phyloP scores from a whole-genome alignment of 805 yeast genomes.

The Candida gorgasii region DNA sequence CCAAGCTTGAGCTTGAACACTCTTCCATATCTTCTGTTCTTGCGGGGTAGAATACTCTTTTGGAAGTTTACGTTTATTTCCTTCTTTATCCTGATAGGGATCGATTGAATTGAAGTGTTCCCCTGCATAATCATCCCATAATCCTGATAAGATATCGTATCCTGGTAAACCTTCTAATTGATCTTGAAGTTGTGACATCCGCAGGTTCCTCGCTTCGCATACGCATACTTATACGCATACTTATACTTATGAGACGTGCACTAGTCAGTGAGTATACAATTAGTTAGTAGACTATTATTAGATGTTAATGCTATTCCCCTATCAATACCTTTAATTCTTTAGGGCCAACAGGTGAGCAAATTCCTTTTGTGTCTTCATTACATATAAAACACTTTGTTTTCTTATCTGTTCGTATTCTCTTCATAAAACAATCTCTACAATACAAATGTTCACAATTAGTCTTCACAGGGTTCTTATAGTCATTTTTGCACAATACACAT shows the following conservation, averaged over 20 bases:
- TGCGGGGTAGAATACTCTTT: constrained; percentile 46
- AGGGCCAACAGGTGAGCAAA: constrained; percentile 43
- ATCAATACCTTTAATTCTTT: constrained; percentile 4
- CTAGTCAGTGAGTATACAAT: too few species aligned
- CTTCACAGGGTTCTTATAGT: constrained; percentile 55
- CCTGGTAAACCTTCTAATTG: constrained; percentile 54
- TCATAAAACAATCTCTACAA: constrained; percentile 62
- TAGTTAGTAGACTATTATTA: too few species aligned
- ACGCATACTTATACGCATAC: not conserved
- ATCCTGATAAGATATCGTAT: constrained; percentile 53
- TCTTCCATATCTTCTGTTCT: constrained; percentile 71
- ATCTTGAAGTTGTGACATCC: constrained; percentile 26
- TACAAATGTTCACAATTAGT: constrained; percentile 65
- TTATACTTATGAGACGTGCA: too few species aligned
- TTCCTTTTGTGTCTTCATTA: constrained; percentile 59
- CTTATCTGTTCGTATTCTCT: constrained; percentile 39
- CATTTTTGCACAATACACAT: constrained; percentile 60
- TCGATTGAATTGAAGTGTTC: constrained; percentile 63
- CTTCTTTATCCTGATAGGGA: constrained; percentile 66
- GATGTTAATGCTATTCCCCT: not conserved
- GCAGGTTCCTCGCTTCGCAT: not conserved
- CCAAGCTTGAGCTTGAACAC: constrained; percentile 81
- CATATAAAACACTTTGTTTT: constrained; percentile 57
- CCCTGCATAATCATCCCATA: constrained; percentile 66
- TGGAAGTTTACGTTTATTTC: constrained; percentile 61